phyloP scores from a whole-genome alignment of 306 rosid genomes.

The Sicyos baderoa region DNA sequence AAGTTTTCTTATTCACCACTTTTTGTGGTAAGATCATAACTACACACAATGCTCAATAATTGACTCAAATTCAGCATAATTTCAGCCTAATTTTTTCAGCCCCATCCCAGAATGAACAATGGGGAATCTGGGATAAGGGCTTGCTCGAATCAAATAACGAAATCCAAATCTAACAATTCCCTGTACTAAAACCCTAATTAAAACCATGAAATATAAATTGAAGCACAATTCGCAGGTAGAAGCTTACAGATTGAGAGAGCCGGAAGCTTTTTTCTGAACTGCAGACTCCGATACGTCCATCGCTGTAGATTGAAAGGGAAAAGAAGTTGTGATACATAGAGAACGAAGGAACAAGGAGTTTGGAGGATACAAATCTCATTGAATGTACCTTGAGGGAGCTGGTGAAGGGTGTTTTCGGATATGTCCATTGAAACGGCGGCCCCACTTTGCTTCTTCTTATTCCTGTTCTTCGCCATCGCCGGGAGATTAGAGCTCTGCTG shows the following conservation, averaged over 20 bases:
- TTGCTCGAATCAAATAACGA: neutral
- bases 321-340: neutral
- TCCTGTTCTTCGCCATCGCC: conserved; percentile 13
- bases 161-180: neutral
- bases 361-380: too few species aligned
- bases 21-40: neutral
- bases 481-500: neutral
- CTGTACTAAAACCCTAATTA: neutral
- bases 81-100: neutral
- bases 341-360: too few species aligned
- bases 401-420: neutral
- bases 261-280: conserved; percentile 31
- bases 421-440: conserved; percentile 1
- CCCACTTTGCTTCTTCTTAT: conserved; percentile 3
- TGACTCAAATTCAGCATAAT: neutral
- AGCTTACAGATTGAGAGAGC: conserved; percentile 42
- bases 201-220: neutral
- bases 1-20: neutral
- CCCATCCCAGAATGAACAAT: neutral
- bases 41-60: neutral
- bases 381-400: conserved; percentile 14
- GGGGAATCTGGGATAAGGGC: neutral
- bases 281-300: conserved; percentile 66
- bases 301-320: conserved; percentile 27
- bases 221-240: neutral